Evolutionary conservation across 2,329 filamentous ascomycete genomes (phyloP).

Genomic region (Pseudogymnoascus sp.): DNA sequence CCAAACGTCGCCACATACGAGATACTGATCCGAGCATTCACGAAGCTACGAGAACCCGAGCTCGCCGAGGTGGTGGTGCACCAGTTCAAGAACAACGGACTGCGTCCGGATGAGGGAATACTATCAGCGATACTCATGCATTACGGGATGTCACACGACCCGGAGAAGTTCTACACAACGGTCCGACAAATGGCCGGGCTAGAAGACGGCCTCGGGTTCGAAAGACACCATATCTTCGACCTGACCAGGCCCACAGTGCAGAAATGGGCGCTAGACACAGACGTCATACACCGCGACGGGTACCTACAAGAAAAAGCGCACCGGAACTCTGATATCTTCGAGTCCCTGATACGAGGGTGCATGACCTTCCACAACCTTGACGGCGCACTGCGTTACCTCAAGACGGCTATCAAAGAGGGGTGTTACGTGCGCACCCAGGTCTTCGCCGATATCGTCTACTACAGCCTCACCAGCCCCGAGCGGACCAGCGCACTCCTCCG

Average conservation of each 20-base stretch:
- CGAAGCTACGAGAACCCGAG: conserved; percentile 38
- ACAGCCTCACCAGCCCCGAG: conserved; percentile 12
- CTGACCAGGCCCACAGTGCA: conserved; percentile 11
- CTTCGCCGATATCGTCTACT: conserved; percentile 17
- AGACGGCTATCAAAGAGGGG: conserved; percentile 22
- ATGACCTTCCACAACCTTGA: conserved; percentile 17
- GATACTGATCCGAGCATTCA: conserved; percentile 58
- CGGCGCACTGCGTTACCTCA: conserved; percentile 20
- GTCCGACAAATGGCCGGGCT: conserved; percentile 22
- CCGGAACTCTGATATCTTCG: conserved; percentile 21
- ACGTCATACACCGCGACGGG: conserved; percentile 15
- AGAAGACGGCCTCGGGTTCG: conserved; percentile 16
- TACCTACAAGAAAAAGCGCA: conserved; percentile 20
- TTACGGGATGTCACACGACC: conserved; percentile 20
- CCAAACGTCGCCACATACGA: conserved; percentile 66
- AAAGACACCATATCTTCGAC: conserved; percentile 11
- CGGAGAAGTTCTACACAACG: conserved; percentile 19
- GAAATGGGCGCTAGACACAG: conserved; percentile 20
- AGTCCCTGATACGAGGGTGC: conserved; percentile 22
- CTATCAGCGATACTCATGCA: conserved; percentile 24
- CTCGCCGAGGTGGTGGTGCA: conserved; percentile 46
- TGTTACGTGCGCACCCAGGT: conserved; percentile 16
- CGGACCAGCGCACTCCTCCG: background rate
- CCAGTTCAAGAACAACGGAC: conserved; percentile 11
- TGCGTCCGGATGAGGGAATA: conserved; percentile 19